Evolutionary conservation across 2,329 filamentous ascomycete species (phyloP).

Genomic region (Aureobasidium namibiae): DNA sequence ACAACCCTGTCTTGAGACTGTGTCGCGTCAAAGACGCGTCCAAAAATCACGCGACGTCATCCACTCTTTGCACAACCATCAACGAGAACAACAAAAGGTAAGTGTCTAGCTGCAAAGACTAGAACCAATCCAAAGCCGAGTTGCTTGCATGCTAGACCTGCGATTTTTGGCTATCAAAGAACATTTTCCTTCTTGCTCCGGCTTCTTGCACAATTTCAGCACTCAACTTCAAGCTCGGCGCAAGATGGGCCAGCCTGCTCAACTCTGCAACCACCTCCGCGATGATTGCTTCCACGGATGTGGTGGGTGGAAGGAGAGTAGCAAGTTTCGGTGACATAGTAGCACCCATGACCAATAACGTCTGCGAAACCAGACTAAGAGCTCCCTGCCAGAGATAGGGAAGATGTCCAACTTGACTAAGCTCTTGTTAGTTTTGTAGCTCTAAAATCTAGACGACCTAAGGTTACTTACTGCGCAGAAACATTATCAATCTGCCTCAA

Average conservation of each 20-base stretch:
- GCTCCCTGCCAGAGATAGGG: constrained; percentile 82
- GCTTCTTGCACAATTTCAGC: constrained; percentile 75
- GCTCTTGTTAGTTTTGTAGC: constrained; percentile 9
- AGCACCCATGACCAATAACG: constrained; percentile 73
- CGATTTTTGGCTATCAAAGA: neutral
- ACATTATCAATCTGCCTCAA: constrained; percentile 74
- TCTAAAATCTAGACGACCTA: neutral
- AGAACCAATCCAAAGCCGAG: too few relatives aligned
- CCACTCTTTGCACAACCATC: too few relatives aligned
- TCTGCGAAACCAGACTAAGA: constrained; percentile 74
- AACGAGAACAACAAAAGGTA: neutral
- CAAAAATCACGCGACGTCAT: too few relatives aligned
- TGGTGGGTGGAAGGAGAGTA: constrained; percentile 50
- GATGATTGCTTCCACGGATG: constrained; percentile 65
- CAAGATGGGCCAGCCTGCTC: constrained; percentile 63
- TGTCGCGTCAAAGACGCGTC: neutral
- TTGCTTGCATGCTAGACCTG: neutral
- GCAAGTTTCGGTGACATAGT: constrained; percentile 70
- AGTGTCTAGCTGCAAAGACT: too few relatives aligned
- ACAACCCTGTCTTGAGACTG: neutral
- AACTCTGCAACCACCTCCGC: constrained; percentile 69
- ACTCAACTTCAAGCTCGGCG: constrained; percentile 67
- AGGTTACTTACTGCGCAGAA: constrained; percentile 57
- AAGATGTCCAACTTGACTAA: constrained; percentile 70
- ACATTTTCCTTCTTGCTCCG: constrained; percentile 43